phyloP scores from a whole-genome alignment of 78 protist genomes.

The Planoprotostelium fungivorum region DNA sequence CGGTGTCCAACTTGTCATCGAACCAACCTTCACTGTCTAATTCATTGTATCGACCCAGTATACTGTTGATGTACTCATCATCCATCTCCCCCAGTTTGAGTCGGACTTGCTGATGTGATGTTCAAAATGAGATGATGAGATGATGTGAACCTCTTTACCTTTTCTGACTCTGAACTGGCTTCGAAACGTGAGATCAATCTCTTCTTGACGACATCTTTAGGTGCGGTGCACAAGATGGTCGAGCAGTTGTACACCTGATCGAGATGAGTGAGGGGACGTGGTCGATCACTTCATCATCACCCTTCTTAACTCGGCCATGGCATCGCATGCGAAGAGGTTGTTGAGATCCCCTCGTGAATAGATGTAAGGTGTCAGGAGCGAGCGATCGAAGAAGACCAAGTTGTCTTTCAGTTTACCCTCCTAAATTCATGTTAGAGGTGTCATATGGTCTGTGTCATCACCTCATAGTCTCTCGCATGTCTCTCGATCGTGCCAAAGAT shows the following conservation, averaged over 20 bases:
- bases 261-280: no score
- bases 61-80: neutral
- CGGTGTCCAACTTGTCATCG: neutral
- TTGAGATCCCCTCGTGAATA: neutral
- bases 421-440: neutral
- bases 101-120: neutral
- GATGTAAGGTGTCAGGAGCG: neutral
- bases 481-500: neutral
- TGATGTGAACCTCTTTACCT: neutral
- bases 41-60: neutral
- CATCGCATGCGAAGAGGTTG: neutral
- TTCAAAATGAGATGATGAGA: neutral
- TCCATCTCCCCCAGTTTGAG: neutral
- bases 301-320: neutral
- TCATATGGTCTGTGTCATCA: neutral
- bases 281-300: no score
- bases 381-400: neutral
- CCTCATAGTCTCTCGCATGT: neutral
- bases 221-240: neutral
- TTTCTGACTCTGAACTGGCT: neutral
- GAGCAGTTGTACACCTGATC: neutral
- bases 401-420: neutral
- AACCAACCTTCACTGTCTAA: neutral
- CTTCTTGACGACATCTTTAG: neutral
- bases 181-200: neutral